Evolutionary conservation across 768 basidiomycete species (phyloP).

Genomic region (Pisolithus sp.): DNA sequence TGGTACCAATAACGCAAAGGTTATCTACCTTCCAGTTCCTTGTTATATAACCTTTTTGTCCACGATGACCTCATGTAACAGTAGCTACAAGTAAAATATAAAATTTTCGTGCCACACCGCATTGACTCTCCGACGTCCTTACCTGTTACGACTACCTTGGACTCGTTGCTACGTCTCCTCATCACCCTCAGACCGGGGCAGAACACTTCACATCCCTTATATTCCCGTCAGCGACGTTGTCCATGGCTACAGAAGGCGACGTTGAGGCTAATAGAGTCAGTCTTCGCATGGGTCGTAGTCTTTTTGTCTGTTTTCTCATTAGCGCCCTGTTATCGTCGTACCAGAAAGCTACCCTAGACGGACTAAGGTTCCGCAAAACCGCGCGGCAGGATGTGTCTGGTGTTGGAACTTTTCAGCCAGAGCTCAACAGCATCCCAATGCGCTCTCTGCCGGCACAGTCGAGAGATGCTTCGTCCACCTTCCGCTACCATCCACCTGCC

Average conservation of each 20-base stretch:
- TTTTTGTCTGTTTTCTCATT: conserved; percentile 24
- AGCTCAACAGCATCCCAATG: conserved; percentile 44
- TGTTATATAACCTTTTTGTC: conserved; percentile 5
- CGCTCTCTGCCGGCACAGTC: conserved; percentile 54
- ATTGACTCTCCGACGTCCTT: conserved; percentile 52
- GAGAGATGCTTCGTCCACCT: conserved; percentile 65
- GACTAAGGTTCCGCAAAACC: conserved; percentile 44
- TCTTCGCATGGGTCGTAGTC: conserved; percentile 24
- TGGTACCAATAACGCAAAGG: no score
- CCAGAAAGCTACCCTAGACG: conserved; percentile 39
- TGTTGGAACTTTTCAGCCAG: conserved; percentile 37
- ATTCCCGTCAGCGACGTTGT: conserved; percentile 17
- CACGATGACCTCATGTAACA: conserved; percentile 17
- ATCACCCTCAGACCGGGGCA: conserved; percentile 17
- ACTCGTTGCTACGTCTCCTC: conserved; percentile 12
- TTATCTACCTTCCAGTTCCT: no score
- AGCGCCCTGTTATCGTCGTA: conserved; percentile 21
- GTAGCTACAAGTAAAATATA: conserved; percentile 30
- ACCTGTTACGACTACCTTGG: conserved; percentile 29
- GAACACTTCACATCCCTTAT: conserved; percentile 10
- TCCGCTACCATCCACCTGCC: conserved; percentile 50
- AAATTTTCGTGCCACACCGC: conserved; percentile 36
- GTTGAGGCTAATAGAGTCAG: conserved; percentile 46
- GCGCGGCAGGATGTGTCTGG: conserved; percentile 25
- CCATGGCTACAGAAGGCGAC: conserved; percentile 46